Evolutionary conservation across 148 eudicot genomes (phyloP).

Genomic region (Gaultheria prostrata): DNA sequence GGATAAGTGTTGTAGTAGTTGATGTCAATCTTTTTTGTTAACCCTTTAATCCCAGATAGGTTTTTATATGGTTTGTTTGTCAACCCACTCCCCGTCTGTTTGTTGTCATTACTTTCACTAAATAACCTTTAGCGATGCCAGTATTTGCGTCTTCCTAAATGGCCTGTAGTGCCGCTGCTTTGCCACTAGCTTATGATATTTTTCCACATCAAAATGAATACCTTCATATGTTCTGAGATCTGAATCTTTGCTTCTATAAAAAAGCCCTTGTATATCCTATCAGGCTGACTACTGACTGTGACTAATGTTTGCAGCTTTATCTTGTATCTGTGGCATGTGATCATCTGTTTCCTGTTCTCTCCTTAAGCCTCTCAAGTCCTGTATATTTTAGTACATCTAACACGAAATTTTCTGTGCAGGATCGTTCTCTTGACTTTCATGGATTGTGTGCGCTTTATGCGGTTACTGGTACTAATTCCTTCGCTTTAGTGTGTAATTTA

Average conservation of each 20-base stretch:
- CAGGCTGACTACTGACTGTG: not conserved
- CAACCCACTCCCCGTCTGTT: not conserved
- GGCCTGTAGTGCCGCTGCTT: not conserved
- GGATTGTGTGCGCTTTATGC: constrained; percentile 91
- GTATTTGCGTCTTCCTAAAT: not conserved
- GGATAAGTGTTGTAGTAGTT: not conserved
- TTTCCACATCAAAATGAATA: not conserved
- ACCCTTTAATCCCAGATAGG: not conserved
- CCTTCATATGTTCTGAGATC: not conserved
- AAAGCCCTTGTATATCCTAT: not conserved
- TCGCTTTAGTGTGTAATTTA: constrained; percentile 1
- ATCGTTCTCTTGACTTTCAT: constrained; percentile 85
- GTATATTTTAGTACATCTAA: not conserved
- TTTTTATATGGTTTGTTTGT: not conserved
- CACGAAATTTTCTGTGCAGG: constrained; percentile 45
- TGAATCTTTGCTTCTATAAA: not conserved
- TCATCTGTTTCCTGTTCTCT: not conserved
- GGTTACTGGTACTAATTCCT: constrained; percentile 63
- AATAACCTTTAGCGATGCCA: not conserved
- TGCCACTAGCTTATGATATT: not conserved
- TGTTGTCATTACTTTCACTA: not conserved
- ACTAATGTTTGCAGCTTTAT: not conserved
- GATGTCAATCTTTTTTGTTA: not conserved
- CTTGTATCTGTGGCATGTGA: not conserved
- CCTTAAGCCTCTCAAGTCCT: not conserved